phyloP scores from a whole-genome alignment of 176 grass and related monocot species.

The Rhynchospora tenuis region DNA sequence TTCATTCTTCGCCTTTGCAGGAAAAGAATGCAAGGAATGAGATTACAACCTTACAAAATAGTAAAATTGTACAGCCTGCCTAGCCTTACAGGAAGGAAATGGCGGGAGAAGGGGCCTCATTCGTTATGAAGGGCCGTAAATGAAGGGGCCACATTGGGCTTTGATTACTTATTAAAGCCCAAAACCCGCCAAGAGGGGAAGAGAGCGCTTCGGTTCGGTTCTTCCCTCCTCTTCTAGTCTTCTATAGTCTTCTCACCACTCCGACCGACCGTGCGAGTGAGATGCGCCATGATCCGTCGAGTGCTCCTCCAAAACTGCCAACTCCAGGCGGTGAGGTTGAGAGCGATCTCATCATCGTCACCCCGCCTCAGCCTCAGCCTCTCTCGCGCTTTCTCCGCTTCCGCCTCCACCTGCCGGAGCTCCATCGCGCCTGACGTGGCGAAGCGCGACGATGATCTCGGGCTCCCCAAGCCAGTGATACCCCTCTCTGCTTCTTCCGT shows the following conservation, averaged over 20 bases:
- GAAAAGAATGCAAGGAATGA: no score
- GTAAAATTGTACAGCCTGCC: no score
- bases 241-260: background rate
- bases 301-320: conserved; percentile 14
- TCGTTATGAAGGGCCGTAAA: no score
- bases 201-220: conserved; percentile 4
- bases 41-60: no score
- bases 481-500: background rate
- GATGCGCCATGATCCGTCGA: conserved; percentile 37
- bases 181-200: conserved; percentile 20
- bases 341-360: background rate
- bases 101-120: no score
- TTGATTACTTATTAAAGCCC: background rate
- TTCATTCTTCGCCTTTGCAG: no score
- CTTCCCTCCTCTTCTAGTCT: background rate
- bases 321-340: background rate
- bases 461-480: background rate
- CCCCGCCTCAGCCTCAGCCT: background rate
- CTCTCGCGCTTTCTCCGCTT: background rate
- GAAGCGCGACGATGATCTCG: conserved; percentile 31
- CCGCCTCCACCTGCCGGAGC: background rate
- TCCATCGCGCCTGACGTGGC: conserved; percentile 1
- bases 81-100: no score
- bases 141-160: background rate
- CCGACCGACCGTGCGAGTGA: background rate